Evolutionary conservation across 1,139 yeast genomes (phyloP).

Genomic region (Zhuliangozyma parablackwelliae): DNA sequence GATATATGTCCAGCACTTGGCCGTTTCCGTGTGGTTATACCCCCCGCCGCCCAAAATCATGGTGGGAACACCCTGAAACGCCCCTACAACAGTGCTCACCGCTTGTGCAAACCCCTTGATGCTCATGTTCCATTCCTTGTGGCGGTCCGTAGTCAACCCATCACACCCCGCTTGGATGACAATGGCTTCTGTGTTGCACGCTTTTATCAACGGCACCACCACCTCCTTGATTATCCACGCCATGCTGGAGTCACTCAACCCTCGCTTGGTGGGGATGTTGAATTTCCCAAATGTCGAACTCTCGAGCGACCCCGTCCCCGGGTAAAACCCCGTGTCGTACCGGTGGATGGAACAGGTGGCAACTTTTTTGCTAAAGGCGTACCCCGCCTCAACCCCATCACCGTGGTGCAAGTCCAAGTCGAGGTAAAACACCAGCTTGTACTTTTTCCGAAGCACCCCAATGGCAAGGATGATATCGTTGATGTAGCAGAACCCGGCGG

Average conservation of each 20-base stretch:
- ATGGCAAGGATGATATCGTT: conserved; percentile 65
- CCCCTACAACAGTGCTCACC: conserved; percentile 28
- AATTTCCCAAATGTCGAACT: conserved; percentile 28
- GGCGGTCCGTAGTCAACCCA: conserved; percentile 55
- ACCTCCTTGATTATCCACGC: conserved; percentile 33
- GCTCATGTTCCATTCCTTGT: conserved; percentile 66
- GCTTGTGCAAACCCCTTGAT: conserved; percentile 43
- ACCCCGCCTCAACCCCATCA: conserved; percentile 72
- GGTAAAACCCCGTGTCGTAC: conserved; percentile 63
- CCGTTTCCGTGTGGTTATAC: conserved; percentile 57
- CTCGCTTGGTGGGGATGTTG: conserved; percentile 58
- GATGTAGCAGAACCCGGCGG: conserved; percentile 72
- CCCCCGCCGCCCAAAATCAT: conserved; percentile 78
- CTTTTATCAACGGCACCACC: conserved; percentile 37
- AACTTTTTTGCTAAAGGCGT: conserved; percentile 52
- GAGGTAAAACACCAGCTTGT: conserved; percentile 52
- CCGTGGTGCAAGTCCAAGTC: conserved; percentile 80
- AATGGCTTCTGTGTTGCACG: conserved; percentile 46
- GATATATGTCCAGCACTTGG: conserved; percentile 61
- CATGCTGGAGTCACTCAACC: conserved; percentile 47
- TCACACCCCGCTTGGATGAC: conserved; percentile 73
- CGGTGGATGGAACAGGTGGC: conserved; percentile 63
- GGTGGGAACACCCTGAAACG: conserved; percentile 24
- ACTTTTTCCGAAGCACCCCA: conserved; percentile 38
- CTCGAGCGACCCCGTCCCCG: conserved; percentile 56